Percentiles rank a stretch among this genome's conserved stretches.
phyloP scores from a whole-genome alignment of 805 yeast genomes.

The Barnettozyma botsteinii region DNA sequence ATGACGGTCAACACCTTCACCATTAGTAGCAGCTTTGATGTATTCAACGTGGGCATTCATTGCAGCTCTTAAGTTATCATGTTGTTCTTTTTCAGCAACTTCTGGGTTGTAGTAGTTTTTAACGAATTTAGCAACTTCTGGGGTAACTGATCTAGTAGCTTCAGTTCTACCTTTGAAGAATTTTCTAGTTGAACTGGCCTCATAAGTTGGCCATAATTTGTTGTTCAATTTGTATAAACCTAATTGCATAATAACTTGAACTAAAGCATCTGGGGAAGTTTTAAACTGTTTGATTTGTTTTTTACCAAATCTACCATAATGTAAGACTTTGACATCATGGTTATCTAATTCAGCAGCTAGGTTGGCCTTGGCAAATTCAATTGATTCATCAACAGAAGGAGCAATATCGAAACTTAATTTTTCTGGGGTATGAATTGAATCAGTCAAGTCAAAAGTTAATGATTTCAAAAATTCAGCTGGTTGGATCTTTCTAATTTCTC shows the following conservation, averaged over 20 bases:
- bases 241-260: constrained; percentile 86
- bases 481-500: constrained; percentile 46
- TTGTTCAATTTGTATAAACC: constrained; percentile 85
- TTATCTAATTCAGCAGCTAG: constrained; percentile 48
- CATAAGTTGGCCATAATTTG: constrained; percentile 83
- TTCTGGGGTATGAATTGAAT: constrained; percentile 10
- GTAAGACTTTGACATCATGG: constrained; percentile 75
- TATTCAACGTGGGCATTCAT: constrained; percentile 67
- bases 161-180: constrained; percentile 91
- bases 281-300: constrained; percentile 76
- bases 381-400: constrained; percentile 43
- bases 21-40: constrained; percentile 73
- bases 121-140: constrained; percentile 65
- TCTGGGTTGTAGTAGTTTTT: constrained; percentile 60
- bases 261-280: constrained; percentile 87
- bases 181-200: constrained; percentile 90
- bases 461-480: constrained; percentile 24
- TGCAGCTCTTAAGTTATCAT: constrained; percentile 66
- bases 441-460: constrained; percentile 11
- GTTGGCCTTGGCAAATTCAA: constrained; percentile 48
- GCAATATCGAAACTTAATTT: constrained; percentile 54
- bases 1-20: constrained; percentile 91
- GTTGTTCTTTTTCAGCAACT: constrained; percentile 45
- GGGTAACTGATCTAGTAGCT: constrained; percentile 80
- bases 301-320: constrained; percentile 82